Percentiles rank a stretch among this genome's conserved stretches.
Evolutionary conservation across 2,329 filamentous ascomycete species (phyloP).

Genomic region (Hawksworthiomyces lignivorus): DNA sequence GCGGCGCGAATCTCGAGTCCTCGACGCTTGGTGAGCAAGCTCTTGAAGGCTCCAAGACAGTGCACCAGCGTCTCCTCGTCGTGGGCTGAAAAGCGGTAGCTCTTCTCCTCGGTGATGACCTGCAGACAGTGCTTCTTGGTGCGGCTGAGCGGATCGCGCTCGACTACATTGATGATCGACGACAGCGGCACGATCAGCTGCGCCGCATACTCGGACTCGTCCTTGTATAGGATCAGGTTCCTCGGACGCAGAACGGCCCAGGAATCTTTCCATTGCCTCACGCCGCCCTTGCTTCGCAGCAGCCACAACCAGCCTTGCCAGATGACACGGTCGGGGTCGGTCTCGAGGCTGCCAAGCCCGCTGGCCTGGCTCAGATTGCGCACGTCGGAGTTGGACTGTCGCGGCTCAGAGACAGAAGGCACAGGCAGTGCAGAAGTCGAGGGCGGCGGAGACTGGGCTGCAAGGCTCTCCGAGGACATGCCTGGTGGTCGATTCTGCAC

Average conservation of each 20-base stretch:
- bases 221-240: slow-evolving; percentile 85
- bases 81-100: slow-evolving; percentile 65
- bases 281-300: slow-evolving; percentile 71
- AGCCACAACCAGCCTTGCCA: slow-evolving; percentile 88
- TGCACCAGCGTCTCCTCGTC: slow-evolving; percentile 77
- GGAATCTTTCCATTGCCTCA: slow-evolving; percentile 88
- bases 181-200: slow-evolving; percentile 72
- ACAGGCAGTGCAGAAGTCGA: neutral
- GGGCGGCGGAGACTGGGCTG: slow-evolving; percentile 29
- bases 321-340: slow-evolving; percentile 77
- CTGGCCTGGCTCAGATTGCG: slow-evolving; percentile 56
- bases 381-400: neutral
- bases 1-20: slow-evolving; percentile 49
- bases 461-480: slow-evolving; percentile 44
- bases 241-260: slow-evolving; percentile 87
- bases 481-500: slow-evolving; percentile 34
- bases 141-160: slow-evolving; percentile 79
- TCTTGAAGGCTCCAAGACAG: slow-evolving; percentile 88
- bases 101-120: slow-evolving; percentile 88
- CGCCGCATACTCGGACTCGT: slow-evolving; percentile 83
- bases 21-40: slow-evolving; percentile 63
- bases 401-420: slow-evolving; percentile 2
- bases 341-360: slow-evolving; percentile 42
- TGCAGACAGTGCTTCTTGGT: slow-evolving; percentile 85
- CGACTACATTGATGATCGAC: slow-evolving; percentile 80